phyloP scores from a whole-genome alignment of 495 filamentous ascomycete species.

The Beverwykella pulmonaria region DNA sequence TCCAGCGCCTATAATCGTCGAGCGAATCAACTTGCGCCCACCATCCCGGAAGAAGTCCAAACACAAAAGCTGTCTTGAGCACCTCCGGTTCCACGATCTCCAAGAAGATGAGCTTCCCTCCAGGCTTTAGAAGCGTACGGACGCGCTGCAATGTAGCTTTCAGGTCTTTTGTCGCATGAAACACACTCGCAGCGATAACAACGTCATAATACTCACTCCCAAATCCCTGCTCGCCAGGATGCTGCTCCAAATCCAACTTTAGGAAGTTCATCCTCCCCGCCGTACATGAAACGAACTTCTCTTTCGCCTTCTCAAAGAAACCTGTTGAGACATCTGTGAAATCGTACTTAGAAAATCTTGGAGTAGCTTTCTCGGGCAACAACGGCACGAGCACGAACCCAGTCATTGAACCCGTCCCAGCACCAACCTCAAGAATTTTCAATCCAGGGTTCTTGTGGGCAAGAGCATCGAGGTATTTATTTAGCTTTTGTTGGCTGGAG shows the following conservation, averaged over 20 bases:
- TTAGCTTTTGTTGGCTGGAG: no score
- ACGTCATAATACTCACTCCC: neutral
- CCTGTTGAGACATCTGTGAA: neutral
- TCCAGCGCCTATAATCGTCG: neutral
- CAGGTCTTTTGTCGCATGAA: neutral
- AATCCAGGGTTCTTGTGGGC: neutral
- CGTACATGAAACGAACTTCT: neutral
- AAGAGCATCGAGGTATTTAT: neutral
- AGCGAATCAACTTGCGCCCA: neutral
- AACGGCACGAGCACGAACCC: slow-evolving; percentile 46
- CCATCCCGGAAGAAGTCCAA: neutral
- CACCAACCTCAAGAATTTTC: neutral
- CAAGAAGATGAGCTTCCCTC: neutral
- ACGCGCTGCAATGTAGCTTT: neutral
- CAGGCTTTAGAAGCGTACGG: neutral
- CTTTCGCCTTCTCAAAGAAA: neutral
- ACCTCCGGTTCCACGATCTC: neutral
- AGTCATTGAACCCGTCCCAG: slow-evolving; percentile 41
- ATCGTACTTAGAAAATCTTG: neutral
- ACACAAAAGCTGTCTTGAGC: neutral
- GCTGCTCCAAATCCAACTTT: neutral
- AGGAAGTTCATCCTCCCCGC: neutral
- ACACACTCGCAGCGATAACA: neutral
- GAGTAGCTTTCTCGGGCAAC: neutral
- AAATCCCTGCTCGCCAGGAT: neutral